These are phyloP conservation scores for Talaromyces borbonicus DNA, from an alignment of 495 filamentous ascomycete species.

Conservation along the genomic window DNA sequence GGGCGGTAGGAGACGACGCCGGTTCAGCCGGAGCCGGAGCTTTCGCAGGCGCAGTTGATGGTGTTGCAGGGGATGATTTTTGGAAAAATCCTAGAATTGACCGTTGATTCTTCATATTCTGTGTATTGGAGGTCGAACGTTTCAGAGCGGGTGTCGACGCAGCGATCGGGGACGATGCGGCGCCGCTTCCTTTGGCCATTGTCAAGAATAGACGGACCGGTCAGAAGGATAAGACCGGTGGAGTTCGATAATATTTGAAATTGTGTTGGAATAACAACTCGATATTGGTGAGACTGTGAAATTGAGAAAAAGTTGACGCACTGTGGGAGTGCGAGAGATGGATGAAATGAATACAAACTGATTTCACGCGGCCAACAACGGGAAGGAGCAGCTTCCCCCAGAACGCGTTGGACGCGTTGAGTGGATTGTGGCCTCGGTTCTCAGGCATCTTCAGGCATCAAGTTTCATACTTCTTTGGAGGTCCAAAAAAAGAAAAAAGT, in stretches of 20 bases:
- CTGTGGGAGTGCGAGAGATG: neutral
- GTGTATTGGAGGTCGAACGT: conserved; percentile 34
- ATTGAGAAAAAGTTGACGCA: no score
- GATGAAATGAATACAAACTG: neutral
- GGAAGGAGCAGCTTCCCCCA: no score
- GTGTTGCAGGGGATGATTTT: conserved; percentile 46
- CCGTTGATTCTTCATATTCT: conserved; percentile 62
- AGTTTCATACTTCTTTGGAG: neutral
- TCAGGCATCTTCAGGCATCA: neutral
- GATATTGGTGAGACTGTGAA: no score
- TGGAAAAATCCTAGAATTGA: conserved; percentile 81
- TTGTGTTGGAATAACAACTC: no score
- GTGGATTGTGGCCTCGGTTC: neutral
- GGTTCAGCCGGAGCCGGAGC: conserved; percentile 17
- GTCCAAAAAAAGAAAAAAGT: neutral
- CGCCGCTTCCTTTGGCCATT: conserved; percentile 8
- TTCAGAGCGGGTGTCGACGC: conserved; percentile 36
- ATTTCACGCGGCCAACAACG: no score
- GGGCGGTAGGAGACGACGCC: conserved; percentile 34
- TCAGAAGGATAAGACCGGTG: conserved; percentile 1
- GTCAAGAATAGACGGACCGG: neutral
- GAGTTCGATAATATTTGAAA: no score
- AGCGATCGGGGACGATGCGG: conserved; percentile 27
- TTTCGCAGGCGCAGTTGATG: conserved; percentile 17
- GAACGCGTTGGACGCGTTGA: conserved; percentile 8